A percentile compares a stretch with the other conserved stretches of the same genome.
Conservation (phyloP, 2,329 filamentous ascomycete genomes). For the Cryphonectria parasitica region DNA sequence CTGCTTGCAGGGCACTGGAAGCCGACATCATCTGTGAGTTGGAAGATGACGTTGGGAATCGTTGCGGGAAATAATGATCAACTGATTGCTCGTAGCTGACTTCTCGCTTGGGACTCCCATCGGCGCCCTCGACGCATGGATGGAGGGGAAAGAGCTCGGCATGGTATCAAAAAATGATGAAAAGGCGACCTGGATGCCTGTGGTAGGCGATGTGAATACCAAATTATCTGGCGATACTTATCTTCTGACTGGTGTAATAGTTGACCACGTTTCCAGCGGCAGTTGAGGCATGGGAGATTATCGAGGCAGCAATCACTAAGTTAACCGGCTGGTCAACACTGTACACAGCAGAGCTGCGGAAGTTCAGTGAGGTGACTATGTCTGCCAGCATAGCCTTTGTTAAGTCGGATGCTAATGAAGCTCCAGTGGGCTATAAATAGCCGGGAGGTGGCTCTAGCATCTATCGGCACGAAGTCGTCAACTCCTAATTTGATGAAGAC, state of each 20-base stretch:
- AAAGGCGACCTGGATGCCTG: slow-evolving; percentile 37
- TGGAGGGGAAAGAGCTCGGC: slow-evolving; percentile 29
- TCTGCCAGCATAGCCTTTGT: neutral
- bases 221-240: too few relatives aligned
- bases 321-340: neutral
- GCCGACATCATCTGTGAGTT: slow-evolving; percentile 22
- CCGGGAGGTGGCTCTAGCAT: neutral
- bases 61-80: too few relatives aligned
- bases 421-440: slow-evolving; percentile 3
- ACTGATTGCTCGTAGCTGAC: slow-evolving; percentile 27
- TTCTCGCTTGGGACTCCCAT: slow-evolving; percentile 37
- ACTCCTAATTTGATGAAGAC: slow-evolving; percentile 33
- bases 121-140: slow-evolving; percentile 34
- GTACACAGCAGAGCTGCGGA: neutral
- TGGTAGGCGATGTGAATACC: slow-evolving; percentile 28
- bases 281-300: neutral
- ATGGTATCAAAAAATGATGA: slow-evolving; percentile 38
- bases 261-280: slow-evolving; percentile 13
- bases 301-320: neutral
- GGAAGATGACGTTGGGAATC: rapidly evolving
- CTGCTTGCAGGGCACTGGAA: slow-evolving; percentile 21
- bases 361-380: neutral
- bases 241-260: neutral
- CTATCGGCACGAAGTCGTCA: neutral
- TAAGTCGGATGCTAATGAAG: neutral